Percentiles rank a stretch among this genome's conserved stretches.
Conservation (phyloP, 495 filamentous ascomycete species). For the Neurospora sublineolata region DNA sequence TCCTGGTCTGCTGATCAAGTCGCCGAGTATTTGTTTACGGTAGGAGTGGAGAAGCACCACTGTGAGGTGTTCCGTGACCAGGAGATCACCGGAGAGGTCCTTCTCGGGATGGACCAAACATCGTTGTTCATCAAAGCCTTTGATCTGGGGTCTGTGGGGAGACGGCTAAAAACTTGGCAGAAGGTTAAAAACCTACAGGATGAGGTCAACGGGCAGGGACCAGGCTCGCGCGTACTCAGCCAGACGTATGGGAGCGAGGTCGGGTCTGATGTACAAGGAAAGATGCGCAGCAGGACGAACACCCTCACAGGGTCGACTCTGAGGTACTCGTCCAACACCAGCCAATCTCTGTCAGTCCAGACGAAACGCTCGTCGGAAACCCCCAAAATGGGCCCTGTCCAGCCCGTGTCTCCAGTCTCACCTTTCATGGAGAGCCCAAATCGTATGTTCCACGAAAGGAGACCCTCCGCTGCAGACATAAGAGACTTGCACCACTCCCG, state of each 20-base stretch:
- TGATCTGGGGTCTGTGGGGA: slow-evolving; percentile 81
- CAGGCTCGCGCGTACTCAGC: slow-evolving; percentile 32
- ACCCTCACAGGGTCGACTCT: slow-evolving; percentile 74
- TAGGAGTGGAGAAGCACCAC: slow-evolving; percentile 70
- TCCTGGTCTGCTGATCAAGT: slow-evolving; percentile 69
- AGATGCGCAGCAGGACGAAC: slow-evolving; percentile 34
- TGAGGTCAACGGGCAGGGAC: slow-evolving; percentile 45
- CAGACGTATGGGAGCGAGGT: slow-evolving; percentile 43
- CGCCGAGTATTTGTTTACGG: slow-evolving; percentile 69
- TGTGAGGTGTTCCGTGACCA: slow-evolving; percentile 92
- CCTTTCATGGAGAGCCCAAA: slow-evolving; percentile 46
- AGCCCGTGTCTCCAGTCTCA: slow-evolving; percentile 31
- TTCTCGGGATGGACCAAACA: slow-evolving; percentile 89
- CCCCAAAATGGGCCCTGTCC: slow-evolving; percentile 26
- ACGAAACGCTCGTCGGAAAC: slow-evolving; percentile 34
- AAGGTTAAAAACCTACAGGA: slow-evolving; percentile 83
- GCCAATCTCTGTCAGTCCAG: slow-evolving; percentile 28
- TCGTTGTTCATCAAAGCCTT: slow-evolving; percentile 91
- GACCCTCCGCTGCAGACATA: slow-evolving; percentile 72
- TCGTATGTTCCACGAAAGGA: slow-evolving; percentile 34
- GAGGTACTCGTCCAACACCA: slow-evolving; percentile 36
- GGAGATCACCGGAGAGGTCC: slow-evolving; percentile 87
- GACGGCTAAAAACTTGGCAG: slow-evolving; percentile 87
- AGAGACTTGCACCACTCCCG: slow-evolving; percentile 76
- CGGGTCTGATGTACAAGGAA: slow-evolving; percentile 37